Evolutionary conservation across 768 basidiomycete genomes (phyloP), one percentile per base, ranked within the genome.

Genomic region (Lanmaoa pseudosensibilis): DNA sequence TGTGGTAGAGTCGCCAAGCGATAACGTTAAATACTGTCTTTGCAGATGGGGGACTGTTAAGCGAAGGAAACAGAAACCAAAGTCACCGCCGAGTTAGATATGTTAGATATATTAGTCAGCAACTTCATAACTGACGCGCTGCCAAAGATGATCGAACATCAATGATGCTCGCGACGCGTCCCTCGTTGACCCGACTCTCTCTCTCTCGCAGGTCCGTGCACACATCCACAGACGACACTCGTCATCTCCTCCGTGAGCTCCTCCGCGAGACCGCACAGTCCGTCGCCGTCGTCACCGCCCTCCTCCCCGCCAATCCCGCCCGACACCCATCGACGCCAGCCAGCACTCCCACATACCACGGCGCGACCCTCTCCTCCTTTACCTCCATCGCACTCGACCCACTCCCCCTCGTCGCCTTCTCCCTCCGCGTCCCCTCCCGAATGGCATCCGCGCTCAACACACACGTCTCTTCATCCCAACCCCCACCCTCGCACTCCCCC

Each of bases 311-410:
- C 25, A 33, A 57, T 40, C 25, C 4, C 25, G 23, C n/a, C 10
- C 36, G 36, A 18, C 15, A 37, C 44, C 15, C 46, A 19, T 16
- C 32, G 27, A 30, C 27, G 3, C 25, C 30, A 30, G 5, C 30
- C 30, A 30, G 30, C 21, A 48, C 43, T 2, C 44, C 63, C 8
- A 61, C 55, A 11, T 92, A 82, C 65, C 94, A 97, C 71, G 94
- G 95, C 61, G 93, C 94, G 21, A 98, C 95, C 1, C 79, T 98
- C 33, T 95, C 95, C 10, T 96, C 94, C 1, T 94, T 98, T 69
- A 85, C 92, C 21, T 94, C 93, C 30, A 85, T 98, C 66, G 85
- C 95, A 3, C 84, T 98, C 79, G 84, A 93, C 61, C 95, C 95
- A 2, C 77, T 85, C 61, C 93, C 94, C 0, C 82, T 97, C 54